Evolutionary conservation across 148 eudicot genomes (phyloP), one percentile per base, ranked within the genome.

Genomic region (Rheum nobile): DNA sequence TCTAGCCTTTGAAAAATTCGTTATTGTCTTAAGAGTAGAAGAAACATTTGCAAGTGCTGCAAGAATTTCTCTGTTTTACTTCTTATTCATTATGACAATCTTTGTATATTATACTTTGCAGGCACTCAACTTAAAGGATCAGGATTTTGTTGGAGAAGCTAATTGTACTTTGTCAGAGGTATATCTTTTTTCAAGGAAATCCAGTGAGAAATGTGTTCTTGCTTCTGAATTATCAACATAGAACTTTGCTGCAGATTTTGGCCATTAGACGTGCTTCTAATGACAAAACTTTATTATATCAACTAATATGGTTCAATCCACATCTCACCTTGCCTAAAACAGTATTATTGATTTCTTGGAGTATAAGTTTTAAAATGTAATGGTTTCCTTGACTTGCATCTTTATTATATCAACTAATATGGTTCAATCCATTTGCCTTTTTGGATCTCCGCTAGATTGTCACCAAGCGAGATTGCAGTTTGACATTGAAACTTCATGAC

Each of bases 91-190:
- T 28, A 16, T 72, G 31, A 13, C 46, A 42, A 28, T 14, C 52
- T 57, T 7, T 57, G 65, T 26, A 57, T 26, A 57, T 57, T 26
- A 57, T 57, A 57, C 65, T 24, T 31, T 79, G 76, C 89, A 94
- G 98, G 50, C 50, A 71, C 81, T 94, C 79, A 85, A 91, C 57
- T 85, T 94, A 76, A 48, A 79, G 55, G 91, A 91, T 78, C 98
- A 94, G 74, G 98, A 94, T 9, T 94, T 85, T 71, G 82, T 94
- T 57, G 98, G 97, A 70, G 97, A 94, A 87, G 91, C 90, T 55
- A 87, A 50, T 55, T 91, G 97, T 78, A 75, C 73, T 71, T 81
- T 94, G 26, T 89, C 98, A 74, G 93, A 94, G 96, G 98, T 88
- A 81, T 75, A 79, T 78, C 43, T 32, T 54, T 35, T 77, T 50